Evolutionary conservation across 2,329 filamentous ascomycete species (phyloP).

Genomic region (Pseudopyricularia javanii): DNA sequence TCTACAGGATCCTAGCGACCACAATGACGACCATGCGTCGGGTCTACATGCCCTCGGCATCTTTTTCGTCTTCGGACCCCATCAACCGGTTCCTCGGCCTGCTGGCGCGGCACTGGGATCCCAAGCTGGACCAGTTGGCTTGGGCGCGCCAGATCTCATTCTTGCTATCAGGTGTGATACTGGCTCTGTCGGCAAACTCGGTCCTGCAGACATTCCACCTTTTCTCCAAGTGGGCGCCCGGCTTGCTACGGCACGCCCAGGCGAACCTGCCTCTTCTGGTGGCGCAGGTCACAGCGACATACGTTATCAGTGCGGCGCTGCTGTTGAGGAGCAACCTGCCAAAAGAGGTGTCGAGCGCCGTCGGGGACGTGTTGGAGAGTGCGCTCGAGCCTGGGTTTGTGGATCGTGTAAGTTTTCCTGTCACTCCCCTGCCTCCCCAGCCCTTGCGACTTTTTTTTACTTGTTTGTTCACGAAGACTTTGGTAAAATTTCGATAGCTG

Average conservation of each 20-base stretch:
- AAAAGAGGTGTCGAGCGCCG: conserved; percentile 61
- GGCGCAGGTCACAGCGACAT: conserved; percentile 70
- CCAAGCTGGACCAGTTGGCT: conserved; percentile 65
- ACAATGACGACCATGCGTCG: conserved; percentile 55
- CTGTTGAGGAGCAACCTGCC: conserved; percentile 70
- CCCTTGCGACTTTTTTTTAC: neutral
- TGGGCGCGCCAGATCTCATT: conserved; percentile 84
- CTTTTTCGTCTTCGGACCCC: conserved; percentile 63
- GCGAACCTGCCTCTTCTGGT: conserved; percentile 70
- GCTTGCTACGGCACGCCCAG: conserved; percentile 59
- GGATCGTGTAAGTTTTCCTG: conserved; percentile 29
- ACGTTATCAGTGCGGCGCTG: conserved; percentile 71
- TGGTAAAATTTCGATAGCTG: neutral
- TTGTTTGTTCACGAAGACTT: neutral
- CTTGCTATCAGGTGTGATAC: conserved; percentile 68
- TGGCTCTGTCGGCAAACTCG: conserved; percentile 68
- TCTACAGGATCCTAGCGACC: conserved; percentile 71
- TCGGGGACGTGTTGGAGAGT: conserved; percentile 65
- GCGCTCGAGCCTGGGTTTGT: conserved; percentile 63
- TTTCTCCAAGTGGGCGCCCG: conserved; percentile 63
- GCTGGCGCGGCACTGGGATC: conserved; percentile 73
- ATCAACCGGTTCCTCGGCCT: conserved; percentile 75
- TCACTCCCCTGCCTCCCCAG: neutral
- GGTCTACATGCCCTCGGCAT: conserved; percentile 27
- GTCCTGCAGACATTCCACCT: conserved; percentile 78